These are phyloP conservation scores for Thelephora ganbajun DNA, from an alignment of 768 basidiomycete species.

Conservation along the genomic window DNA sequence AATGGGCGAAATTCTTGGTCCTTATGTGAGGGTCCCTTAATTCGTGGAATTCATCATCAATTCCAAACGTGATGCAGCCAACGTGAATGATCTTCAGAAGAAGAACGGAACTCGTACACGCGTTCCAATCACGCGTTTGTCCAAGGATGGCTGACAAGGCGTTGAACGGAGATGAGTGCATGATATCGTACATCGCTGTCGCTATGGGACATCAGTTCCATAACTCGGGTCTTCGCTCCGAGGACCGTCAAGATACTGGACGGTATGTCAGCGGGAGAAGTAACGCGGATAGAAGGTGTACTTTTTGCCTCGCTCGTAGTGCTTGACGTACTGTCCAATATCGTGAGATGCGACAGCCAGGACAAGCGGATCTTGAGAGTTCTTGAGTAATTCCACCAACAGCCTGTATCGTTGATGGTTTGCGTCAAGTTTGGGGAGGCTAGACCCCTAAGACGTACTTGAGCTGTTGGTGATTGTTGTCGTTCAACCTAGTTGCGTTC, in stretches of 20 bases:
- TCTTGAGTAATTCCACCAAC: conserved; percentile 56
- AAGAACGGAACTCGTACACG: not conserved
- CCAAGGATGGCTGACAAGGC: conserved; percentile 87
- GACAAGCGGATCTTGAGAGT: conserved; percentile 59
- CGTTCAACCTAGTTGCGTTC: conserved; percentile 78
- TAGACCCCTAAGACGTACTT: conserved; percentile 35
- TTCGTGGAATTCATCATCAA: too few species aligned
- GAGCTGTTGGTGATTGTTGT: conserved; percentile 70
- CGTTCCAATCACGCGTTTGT: conserved; percentile 25
- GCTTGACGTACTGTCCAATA: conserved; percentile 86
- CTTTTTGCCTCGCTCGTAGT: conserved; percentile 88
- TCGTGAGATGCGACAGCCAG: conserved; percentile 91
- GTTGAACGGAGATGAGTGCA: conserved; percentile 81
- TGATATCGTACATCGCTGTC: conserved; percentile 87
- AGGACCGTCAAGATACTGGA: conserved; percentile 66
- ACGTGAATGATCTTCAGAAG: too few species aligned
- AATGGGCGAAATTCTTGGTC: not conserved
- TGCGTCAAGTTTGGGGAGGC: not conserved
- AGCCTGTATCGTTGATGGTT: conserved; percentile 29
- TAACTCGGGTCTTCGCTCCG: conserved; percentile 74
- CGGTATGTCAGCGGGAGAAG: not conserved
- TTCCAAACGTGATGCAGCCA: too few species aligned
- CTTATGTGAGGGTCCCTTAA: not conserved
- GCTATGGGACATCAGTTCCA: conserved; percentile 87
- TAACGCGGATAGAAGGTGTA: conserved; percentile 22